Conservation (phyloP, 192 early-diverging fungal genomes). For the Entophlyctis luteolus region DNA sequence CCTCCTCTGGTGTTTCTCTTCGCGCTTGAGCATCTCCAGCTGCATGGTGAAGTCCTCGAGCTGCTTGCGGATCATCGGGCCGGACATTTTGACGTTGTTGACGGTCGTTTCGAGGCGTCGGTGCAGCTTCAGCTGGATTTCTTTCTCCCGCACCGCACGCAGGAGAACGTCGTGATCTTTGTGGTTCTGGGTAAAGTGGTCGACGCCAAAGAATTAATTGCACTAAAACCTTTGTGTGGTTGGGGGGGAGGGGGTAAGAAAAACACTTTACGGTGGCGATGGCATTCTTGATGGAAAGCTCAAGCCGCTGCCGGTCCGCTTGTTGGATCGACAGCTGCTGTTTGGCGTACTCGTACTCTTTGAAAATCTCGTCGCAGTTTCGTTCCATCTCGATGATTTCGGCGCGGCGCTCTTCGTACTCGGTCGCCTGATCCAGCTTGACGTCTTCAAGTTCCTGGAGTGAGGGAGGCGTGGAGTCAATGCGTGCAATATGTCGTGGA, state of each 20-base stretch:
- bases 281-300: slow-evolving; percentile 44
- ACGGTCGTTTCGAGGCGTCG: slow-evolving; percentile 54
- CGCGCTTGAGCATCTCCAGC: slow-evolving; percentile 37
- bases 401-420: slow-evolving; percentile 48
- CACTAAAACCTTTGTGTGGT: neutral
- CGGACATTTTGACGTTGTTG: slow-evolving; percentile 55
- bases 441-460: slow-evolving; percentile 51
- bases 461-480: neutral
- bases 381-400: slow-evolving; percentile 59
- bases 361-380: slow-evolving; percentile 59
- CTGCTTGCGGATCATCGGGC: slow-evolving; percentile 49
- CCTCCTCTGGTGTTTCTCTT: slow-evolving; percentile 37
- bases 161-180: slow-evolving; percentile 57
- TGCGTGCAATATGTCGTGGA: no score
- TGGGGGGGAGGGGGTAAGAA: neutral
- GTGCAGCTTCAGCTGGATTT: slow-evolving; percentile 48
- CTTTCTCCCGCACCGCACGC: slow-evolving; percentile 56
- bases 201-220: neutral
- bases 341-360: slow-evolving; percentile 61
- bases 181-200: slow-evolving; percentile 40
- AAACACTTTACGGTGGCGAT: slow-evolving; percentile 43
- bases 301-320: slow-evolving; percentile 50
- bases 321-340: slow-evolving; percentile 54
- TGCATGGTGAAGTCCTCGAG: slow-evolving; percentile 37
- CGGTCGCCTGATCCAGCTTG: slow-evolving; percentile 50